A percentile compares a stretch with the other conserved stretches of the same genome.
Evolutionary conservation across 2,329 filamentous ascomycete species (phyloP).

Genomic region (Ophiostoma pallidulum): DNA sequence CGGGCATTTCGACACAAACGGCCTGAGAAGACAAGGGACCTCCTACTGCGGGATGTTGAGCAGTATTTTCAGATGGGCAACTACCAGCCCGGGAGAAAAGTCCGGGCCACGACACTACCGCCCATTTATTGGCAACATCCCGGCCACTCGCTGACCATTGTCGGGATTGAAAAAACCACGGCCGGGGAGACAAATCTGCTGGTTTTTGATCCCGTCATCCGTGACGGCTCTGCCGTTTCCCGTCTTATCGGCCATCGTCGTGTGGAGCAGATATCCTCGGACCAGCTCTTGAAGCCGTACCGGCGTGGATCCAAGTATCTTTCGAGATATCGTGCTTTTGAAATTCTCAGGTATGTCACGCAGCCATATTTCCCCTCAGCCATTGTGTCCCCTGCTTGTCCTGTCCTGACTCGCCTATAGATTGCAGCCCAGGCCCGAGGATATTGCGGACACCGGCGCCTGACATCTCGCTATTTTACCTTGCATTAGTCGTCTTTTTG

Average conservation of each 20-base stretch:
- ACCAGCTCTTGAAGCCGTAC: slow-evolving; percentile 59
- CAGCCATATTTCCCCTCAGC: neutral
- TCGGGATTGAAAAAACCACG: slow-evolving; percentile 65
- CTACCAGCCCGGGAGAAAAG: slow-evolving; percentile 43
- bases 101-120: slow-evolving; percentile 63
- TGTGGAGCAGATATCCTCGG: slow-evolving; percentile 37
- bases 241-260: slow-evolving; percentile 41
- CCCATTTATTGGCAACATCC: slow-evolving; percentile 87
- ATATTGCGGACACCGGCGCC: neutral
- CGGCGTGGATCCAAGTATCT: slow-evolving; percentile 61
- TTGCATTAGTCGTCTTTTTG: too few relatives aligned
- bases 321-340: slow-evolving; percentile 64
- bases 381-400: neutral
- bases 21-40: slow-evolving; percentile 38
- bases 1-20: slow-evolving; percentile 46
- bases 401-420: neutral
- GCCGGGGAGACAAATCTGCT: slow-evolving; percentile 61
- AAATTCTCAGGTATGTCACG: slow-evolving; percentile 55
- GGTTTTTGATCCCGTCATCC: slow-evolving; percentile 82
- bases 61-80: slow-evolving; percentile 60
- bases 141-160: slow-evolving; percentile 81
- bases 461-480: neutral
- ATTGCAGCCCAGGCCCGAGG: neutral
- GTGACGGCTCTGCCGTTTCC: slow-evolving; percentile 54
- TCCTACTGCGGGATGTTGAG: slow-evolving; percentile 60